Base-by-base conservation (phyloP, 306 rosid species). In the Castanospermum australe region DNA sequence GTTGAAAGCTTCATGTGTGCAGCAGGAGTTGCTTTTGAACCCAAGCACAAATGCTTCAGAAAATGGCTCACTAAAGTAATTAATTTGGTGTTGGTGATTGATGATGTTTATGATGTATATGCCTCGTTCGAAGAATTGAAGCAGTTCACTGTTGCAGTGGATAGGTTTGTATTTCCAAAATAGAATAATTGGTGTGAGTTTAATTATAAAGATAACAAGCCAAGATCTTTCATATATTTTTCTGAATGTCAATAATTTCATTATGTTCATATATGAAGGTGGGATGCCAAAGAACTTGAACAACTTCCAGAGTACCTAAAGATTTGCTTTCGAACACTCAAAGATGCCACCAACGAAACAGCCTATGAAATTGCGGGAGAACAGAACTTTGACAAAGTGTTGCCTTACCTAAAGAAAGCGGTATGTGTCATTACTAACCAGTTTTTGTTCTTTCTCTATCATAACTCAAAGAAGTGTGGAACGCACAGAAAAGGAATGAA, bases 1-100 rank as follows among this genome's bases (percentile, higher is more conserved):
- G 97, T 86, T 18, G 93, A 90, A 73, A 55, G 87, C 72, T 92
- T 90, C 90, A 77, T 87, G 84, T 90, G 90, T 71, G 68, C 87
- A 6, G 39, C 75, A 35, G 97, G 95, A 17, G 80, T 88, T 39
- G 88, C 85, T 68, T 79, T 20, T 20, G 85, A 87, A 20, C 79
- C 86, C 6, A 64, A 84, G 15, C 52, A 76, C 68, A 81, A 24
- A 54, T 50, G 74, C 9, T n/a, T 92, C 0, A 84, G 97, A 73
- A 88, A 81, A 86, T 90, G 88, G 84, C 89, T 92, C 7, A 87
- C 93, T 5, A 92, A 92, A 84, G 84, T 79, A 0, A 36, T 87
- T 55, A 86, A 13, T 78, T 59, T 92, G 1, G 76, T 90, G 1
- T 4, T 84, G 5, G 64, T 88, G 9, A 74, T 92, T 2, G 95